These are phyloP conservation scores for Mikania micrantha DNA, from an alignment of 129 eudicot species.

Conservation along the genomic window DNA sequence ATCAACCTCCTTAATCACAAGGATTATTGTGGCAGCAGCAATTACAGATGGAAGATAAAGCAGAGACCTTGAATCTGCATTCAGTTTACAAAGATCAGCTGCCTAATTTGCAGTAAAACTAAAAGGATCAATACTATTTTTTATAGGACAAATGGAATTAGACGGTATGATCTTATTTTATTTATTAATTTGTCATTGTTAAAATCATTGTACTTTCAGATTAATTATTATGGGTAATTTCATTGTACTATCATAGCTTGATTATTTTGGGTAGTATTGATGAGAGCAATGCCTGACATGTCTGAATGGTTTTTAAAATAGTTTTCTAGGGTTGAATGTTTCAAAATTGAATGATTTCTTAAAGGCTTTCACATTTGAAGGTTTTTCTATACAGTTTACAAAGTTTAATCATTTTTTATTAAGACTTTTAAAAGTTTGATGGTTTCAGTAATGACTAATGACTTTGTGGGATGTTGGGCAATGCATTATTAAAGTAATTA, in stretches of 20 bases:
- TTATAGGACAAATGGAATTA: background rate
- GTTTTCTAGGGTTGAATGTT: background rate
- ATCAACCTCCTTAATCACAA: slow-evolving; percentile 33
- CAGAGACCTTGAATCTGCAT: slow-evolving; percentile 30
- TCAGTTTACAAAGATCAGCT: background rate
- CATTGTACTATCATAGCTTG: background rate
- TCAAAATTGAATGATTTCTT: background rate
- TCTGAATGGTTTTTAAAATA: background rate
- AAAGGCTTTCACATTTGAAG: background rate
- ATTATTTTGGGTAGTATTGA: slow-evolving; percentile 2
- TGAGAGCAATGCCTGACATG: background rate
- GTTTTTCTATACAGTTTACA: background rate
- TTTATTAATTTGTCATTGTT: background rate
- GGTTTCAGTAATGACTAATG: background rate
- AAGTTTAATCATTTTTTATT: background rate
- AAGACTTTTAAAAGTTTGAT: background rate
- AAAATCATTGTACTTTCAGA: background rate
- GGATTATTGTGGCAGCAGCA: slow-evolving; percentile 24
- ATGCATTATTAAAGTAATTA: background rate
- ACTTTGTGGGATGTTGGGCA: background rate
- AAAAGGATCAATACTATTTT: background rate
- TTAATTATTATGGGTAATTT: slow-evolving; percentile 1
- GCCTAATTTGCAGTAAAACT: background rate
- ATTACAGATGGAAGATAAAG: slow-evolving; percentile 32
- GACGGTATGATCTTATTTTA: background rate